Base-by-base conservation (phyloP, 2,329 filamentous ascomycete species). In the Pleochaeta shiraiana region DNA sequence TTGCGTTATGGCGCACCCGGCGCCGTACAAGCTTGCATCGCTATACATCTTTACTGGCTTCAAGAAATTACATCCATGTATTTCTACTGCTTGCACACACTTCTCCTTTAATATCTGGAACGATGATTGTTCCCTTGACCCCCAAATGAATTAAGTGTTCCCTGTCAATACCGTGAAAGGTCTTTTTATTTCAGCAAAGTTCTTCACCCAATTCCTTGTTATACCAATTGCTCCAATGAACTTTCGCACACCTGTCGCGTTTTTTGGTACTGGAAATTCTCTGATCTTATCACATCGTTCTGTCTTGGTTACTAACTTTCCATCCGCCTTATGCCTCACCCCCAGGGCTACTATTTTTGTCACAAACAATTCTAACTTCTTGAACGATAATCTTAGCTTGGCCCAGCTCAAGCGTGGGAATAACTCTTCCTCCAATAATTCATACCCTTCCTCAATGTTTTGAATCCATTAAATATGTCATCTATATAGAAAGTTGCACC, bases 1-100 rank as follows among this genome's bases (percentile, higher is more conserved):
- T 28, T 59, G 53, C 0, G 64, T 68, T 39, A 65, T 63, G 34
- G 60, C 65, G 24, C 53, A 64, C 1, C 50, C 65, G 33, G 64
- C 67, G 30, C 28, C 39, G 34, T 64, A 68, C 26, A 62, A 53
- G 6, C 21, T 47, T 14, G 50, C 53, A 64, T 59, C 53, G 19
- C 53, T 59, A 7, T 59, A 59, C 16, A 59, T 3, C 30, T 19
- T 31, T 0, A 59, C 53, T n/a, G 53, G 53, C 19, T 59, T 31
- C 19, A 33, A 33, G 11, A 19, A 59, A n/a, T 33, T 28, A 24
- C 26, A 59, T 31, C 53, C 53, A 33, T 59, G 26, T 9, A 59
- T 31, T 33, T 59, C 26, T 16, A 59, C 53, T 16, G 53, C 24
- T 59, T 59, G 7, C 11, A 28, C 53, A 19, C 53, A 59, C 28